Evolutionary conservation across 2,329 filamentous ascomycete genomes (phyloP).

Genomic region (Ilyonectria mors-panacis): DNA sequence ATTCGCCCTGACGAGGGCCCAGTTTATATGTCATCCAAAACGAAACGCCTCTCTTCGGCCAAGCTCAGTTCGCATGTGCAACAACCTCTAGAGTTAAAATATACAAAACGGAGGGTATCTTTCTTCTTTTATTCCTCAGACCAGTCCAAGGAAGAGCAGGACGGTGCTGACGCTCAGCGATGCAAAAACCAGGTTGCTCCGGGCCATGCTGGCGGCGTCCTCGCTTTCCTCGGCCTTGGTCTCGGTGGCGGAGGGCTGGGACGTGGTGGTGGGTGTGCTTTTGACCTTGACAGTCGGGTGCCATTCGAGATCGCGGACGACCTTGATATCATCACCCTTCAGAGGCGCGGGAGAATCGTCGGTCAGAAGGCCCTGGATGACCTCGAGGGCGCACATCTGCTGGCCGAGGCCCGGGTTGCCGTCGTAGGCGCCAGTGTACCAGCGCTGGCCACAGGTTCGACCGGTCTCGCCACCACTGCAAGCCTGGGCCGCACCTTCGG

Average conservation of each 20-base stretch:
- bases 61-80: slow-evolving; percentile 35
- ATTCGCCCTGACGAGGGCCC: slow-evolving; percentile 19
- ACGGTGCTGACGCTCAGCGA: slow-evolving; percentile 42
- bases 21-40: slow-evolving; percentile 22
- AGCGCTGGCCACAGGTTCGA: slow-evolving; percentile 72
- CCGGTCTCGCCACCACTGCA: slow-evolving; percentile 70
- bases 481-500: slow-evolving; percentile 67
- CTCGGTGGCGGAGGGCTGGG: slow-evolving; percentile 18
- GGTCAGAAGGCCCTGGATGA: slow-evolving; percentile 71
- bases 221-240: slow-evolving; percentile 32
- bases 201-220: slow-evolving; percentile 37
- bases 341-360: slow-evolving; percentile 61
- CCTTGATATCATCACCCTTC: slow-evolving; percentile 63
- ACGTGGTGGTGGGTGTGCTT: slow-evolving; percentile 26
- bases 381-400: slow-evolving; percentile 76
- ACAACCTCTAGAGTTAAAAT: slow-evolving; percentile 35
- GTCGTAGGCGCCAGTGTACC: slow-evolving; percentile 73
- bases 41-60: slow-evolving; percentile 35
- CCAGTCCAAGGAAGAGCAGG: slow-evolving; percentile 38
- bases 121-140: slow-evolving; percentile 16
- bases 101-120: slow-evolving; percentile 29
- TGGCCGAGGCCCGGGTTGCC: slow-evolving; percentile 70
- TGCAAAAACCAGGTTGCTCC: slow-evolving; percentile 36
- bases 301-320: slow-evolving; percentile 54
- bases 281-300: slow-evolving; percentile 29